Evolutionary conservation across 208 protist species (phyloP).

Genomic region (Crithidia thermophila): DNA sequence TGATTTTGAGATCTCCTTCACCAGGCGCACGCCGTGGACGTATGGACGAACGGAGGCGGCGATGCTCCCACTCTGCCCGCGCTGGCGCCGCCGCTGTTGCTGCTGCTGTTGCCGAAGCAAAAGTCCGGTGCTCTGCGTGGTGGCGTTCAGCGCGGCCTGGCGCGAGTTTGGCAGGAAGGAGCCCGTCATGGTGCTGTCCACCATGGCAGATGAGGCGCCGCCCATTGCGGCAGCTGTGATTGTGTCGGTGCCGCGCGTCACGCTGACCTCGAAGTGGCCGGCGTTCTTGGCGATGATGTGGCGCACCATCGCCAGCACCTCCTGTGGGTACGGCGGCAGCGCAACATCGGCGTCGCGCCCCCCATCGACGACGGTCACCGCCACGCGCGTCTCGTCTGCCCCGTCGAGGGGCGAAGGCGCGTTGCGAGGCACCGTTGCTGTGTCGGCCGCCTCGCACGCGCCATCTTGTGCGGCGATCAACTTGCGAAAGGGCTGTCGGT

Average conservation of each 20-base stretch:
- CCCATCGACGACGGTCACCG: not conserved
- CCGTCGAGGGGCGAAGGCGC: not conserved
- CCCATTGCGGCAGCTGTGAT: conserved; percentile 4
- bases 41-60: conserved; percentile 17
- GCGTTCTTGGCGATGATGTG: conserved; percentile 31
- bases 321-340: conserved; percentile 26
- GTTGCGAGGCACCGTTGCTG: conserved; percentile 3
- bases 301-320: conserved; percentile 27
- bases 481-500: conserved; percentile 20
- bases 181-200: conserved; percentile 17
- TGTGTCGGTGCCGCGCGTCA: conserved; percentile 28
- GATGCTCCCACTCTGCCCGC: conserved; percentile 8
- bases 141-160: conserved; percentile 20
- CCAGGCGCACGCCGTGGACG: conserved; percentile 22
- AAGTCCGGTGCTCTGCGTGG: conserved; percentile 28
- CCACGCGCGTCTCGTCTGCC: not conserved
- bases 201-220: conserved; percentile 1
- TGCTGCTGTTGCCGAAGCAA: conserved; percentile 33
- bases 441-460: not conserved
- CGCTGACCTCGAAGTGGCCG: conserved; percentile 35
- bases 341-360: conserved; percentile 6
- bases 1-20: conserved; percentile 22
- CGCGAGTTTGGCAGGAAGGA: conserved; percentile 10
- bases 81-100: conserved; percentile 27
- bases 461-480: conserved; percentile 1